Base-by-base conservation (phyloP, 495 filamentous ascomycete genomes). In the Mytilinidion resinicola region DNA sequence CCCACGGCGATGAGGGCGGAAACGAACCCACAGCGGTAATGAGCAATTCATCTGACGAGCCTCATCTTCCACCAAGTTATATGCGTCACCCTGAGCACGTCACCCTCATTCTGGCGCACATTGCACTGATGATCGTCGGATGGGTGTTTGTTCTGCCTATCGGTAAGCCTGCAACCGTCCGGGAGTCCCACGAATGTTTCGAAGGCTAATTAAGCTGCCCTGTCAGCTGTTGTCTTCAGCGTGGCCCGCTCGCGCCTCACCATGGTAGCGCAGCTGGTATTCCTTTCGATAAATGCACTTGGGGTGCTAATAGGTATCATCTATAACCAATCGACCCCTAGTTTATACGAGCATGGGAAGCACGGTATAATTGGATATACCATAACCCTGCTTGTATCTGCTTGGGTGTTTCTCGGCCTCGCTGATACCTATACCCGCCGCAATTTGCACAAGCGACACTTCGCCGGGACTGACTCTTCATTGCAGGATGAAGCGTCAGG, bases 341-440 rank as follows among this genome's bases (percentile, higher is more conserved):
- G 96, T 69, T 74, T 98, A 1, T 97, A 96, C 68, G 81, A 84
- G 51, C 86, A 89, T 67, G 95, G 96, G 67, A 81, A 86, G 6
- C 95, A 97, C 69, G 85, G 90, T 72, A 91, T 86, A 71, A 78
- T 93, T 49, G 93, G 93, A 36, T 97, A 92, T 93, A 76, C 88
- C 41, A 78, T 86, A 34, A 91, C 87, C 10, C 87, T 81, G 76
- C 76, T 90, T 12, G 75, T 87, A 10, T 73, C 76, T 41, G 81
- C 76, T 30, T 92, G 96, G 73, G 80, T 84, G 9, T 55, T 85
- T 10, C 74, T 95, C 66, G 80, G 83, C 19, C 69, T 95, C 37
- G 48, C 64, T 10, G 56, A 67, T 17, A n/a, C 51, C 19, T 71
- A 60, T 70, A 74, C 25, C 25, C 25, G 25, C 25, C 25, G 25